These are phyloP conservation scores for Rubia peregrina DNA, from an alignment of 305 asterid species.

Conservation along the genomic window DNA sequence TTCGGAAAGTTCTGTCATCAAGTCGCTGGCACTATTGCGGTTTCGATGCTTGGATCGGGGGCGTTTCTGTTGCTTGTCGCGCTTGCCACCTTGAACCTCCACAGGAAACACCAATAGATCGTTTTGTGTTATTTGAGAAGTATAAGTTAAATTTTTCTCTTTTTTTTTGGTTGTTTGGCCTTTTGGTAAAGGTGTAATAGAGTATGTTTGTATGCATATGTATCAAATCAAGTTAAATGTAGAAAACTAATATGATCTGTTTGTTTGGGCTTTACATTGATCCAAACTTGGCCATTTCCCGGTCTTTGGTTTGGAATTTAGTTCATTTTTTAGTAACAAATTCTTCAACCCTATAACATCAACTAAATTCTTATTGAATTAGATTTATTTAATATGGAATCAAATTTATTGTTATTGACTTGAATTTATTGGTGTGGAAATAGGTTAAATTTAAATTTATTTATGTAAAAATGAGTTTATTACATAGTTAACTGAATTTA, in stretches of 20 bases:
- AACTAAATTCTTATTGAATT: no score
- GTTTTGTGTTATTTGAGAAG: neutral
- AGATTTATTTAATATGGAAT: no score
- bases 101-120: slow-evolving; percentile 30
- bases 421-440: no score
- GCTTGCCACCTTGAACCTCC: slow-evolving; percentile 39
- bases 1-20: slow-evolving; percentile 51
- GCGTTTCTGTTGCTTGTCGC: slow-evolving; percentile 41
- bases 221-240: neutral
- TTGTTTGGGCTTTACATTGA: no score
- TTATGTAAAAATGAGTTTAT: no score
- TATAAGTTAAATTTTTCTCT: neutral
- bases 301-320: no score
- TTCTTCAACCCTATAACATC: no score
- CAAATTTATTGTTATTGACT: no score
- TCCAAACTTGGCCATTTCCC: no score
- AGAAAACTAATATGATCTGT: neutral
- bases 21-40: slow-evolving; percentile 34
- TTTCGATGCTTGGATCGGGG: slow-evolving; percentile 37
- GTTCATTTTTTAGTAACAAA: no score
- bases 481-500: no score
- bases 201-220: neutral
- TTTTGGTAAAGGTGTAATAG: neutral
- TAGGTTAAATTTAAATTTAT: no score
- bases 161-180: neutral